These are phyloP conservation scores for Cucurbita maxima DNA, from an alignment of 306 rosid genomes.

Conservation along the genomic window DNA sequence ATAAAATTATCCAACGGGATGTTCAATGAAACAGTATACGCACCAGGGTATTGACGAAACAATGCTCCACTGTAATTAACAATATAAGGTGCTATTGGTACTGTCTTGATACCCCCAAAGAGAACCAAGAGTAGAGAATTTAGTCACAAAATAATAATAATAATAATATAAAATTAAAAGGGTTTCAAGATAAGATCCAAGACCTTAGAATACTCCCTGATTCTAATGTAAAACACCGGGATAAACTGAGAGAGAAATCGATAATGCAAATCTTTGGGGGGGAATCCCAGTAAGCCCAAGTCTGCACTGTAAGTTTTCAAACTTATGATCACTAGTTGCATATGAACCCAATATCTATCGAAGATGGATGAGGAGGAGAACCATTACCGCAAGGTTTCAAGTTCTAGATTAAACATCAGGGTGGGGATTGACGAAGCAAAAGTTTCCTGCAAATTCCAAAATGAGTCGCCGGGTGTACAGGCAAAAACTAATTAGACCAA, in stretches of 20 bases:
- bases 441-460: constrained; percentile 53
- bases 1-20: background rate
- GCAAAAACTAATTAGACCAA: background rate
- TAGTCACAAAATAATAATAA: background rate
- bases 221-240: constrained; percentile 82
- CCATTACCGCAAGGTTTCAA: constrained; percentile 75
- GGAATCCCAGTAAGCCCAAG: constrained; percentile 87
- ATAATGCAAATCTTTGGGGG: constrained; percentile 78
- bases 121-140: constrained; percentile 7
- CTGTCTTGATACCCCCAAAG: constrained; percentile 44
- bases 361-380: constrained; percentile 6
- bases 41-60: constrained; percentile 94
- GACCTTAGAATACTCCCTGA: constrained; percentile 88
- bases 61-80: constrained; percentile 89
- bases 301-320: constrained; percentile 72
- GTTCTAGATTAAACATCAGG: constrained; percentile 83
- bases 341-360: constrained; percentile 4
- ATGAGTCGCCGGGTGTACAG: constrained; percentile 5
- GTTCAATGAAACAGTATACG: constrained; percentile 7
- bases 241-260: constrained; percentile 92
- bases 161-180: background rate
- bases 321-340: constrained; percentile 16
- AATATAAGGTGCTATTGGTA: constrained; percentile 77
- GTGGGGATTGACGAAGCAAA: constrained; percentile 69
- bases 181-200: background rate